Conservation (phyloP, 305 asterid species). For the Solanum hybrid region DNA sequence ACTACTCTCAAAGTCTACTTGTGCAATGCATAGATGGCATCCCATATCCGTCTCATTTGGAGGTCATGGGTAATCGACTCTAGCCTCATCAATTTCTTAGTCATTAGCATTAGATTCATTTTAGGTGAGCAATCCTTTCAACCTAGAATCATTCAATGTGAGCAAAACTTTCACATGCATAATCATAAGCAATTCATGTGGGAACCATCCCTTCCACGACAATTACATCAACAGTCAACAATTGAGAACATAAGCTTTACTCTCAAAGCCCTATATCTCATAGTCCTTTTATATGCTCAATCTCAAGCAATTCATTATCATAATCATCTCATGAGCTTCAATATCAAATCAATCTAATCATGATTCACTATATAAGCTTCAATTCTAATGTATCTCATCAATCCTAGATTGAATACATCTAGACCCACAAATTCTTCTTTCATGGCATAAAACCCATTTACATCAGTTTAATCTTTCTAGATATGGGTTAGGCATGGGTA, state of each 20-base stretch:
- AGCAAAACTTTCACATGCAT: background rate
- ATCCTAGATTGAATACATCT: background rate
- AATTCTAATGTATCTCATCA: background rate
- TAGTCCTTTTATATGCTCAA: background rate
- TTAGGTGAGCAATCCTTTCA: background rate
- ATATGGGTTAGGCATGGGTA: too few species aligned
- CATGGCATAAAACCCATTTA: too few species aligned
- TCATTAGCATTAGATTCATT: background rate
- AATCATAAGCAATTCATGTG: background rate
- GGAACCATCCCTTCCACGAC: background rate
- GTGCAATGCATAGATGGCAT: too few species aligned
- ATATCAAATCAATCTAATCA: background rate
- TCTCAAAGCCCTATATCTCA: background rate
- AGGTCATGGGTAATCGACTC: background rate
- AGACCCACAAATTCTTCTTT: too few species aligned
- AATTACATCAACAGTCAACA: background rate
- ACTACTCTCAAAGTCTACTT: too few species aligned
- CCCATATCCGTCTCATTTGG: background rate
- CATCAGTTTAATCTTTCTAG: too few species aligned
- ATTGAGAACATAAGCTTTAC: background rate
- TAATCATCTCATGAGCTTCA: background rate
- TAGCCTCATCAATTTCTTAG: background rate
- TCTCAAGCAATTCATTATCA: background rate
- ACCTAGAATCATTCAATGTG: background rate
- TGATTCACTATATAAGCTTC: background rate